Evolutionary conservation across 2,329 filamentous ascomycete genomes (phyloP), one percentile per base, ranked within the genome.

Genomic region (Periconia macrospinosa): DNA sequence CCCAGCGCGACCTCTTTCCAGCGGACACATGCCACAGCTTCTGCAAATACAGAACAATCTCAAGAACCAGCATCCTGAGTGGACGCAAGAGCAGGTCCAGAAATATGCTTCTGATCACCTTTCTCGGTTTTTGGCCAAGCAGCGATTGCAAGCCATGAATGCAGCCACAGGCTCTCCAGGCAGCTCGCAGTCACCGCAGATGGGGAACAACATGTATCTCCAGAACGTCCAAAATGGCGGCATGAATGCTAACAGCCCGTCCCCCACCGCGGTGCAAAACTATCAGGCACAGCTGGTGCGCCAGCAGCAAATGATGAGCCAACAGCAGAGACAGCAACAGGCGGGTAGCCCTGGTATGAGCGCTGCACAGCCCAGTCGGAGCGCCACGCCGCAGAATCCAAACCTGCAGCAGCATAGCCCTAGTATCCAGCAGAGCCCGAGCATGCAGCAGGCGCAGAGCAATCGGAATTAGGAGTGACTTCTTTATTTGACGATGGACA

Each of bases 321-420:
- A 68, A 42, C 64, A 70, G 54, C 62, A 65, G 33, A 55, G 59
- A 51, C 70, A 71, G 47, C 66, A 69, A 48, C 68, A 63, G 20
- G 65, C 66, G 20, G 71, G 68, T 53, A 70, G 69, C 8, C 62
- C 63, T 41, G 62, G 64, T 41, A 51, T 72, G 55, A 71, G 62
- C 49, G 67, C 63, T 37, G 58, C 65, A 52, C 68, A 63, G 48
- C 60, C 62, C 37, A 75, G 72, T 54, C 61, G 72, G 48, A 75
- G 72, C 57, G 72, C 70, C 20, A 75, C 72, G 35, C 72, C 72
- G 13, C 71, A 73, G 48, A 72, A 73, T 46, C 62, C 68, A 33
- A 64, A 69, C 14, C 30, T 50, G 53, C 60, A 63, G 52, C 64
- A 68, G 57, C 62, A 66, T 41, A 66, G 62, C 41, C 62, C 62